Percentiles rank a stretch among this genome's conserved stretches.
Evolutionary conservation across 23 red algal genomes (phyloP).

Genomic region (Agarophyton chilense): DNA sequence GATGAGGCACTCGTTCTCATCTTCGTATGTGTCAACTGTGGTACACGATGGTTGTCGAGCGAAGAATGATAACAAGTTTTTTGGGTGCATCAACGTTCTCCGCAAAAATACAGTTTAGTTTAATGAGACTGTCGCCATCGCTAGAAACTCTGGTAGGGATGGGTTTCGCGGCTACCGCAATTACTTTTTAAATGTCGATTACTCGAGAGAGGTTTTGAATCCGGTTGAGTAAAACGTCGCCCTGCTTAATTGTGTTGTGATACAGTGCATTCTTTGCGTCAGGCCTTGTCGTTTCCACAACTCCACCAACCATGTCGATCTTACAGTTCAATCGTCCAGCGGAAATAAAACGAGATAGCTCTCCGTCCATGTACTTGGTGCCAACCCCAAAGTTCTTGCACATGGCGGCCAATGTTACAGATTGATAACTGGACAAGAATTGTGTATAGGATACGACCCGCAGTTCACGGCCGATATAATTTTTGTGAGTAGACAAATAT

Average conservation of each 20-base stretch:
- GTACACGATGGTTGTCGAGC: constrained; percentile 86
- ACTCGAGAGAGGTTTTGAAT: constrained; percentile 97
- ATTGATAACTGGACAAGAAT: constrained; percentile 91
- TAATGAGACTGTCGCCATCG: background rate
- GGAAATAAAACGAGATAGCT: constrained; percentile 92
- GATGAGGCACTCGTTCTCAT: constrained; percentile 94
- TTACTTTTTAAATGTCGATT: constrained; percentile 79
- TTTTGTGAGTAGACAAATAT: constrained; percentile 69
- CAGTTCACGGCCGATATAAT: constrained; percentile 87
- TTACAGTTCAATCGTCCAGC: constrained; percentile 90
- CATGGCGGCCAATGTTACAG: constrained; percentile 91
- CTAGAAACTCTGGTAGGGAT: background rate
- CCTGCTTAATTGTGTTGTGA: constrained; percentile 88
- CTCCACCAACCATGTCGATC: constrained; percentile 92
- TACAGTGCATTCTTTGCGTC: constrained; percentile 90
- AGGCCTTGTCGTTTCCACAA: constrained; percentile 86
- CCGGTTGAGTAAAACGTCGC: constrained; percentile 93
- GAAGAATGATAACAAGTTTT: constrained; percentile 54
- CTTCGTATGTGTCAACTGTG: constrained; percentile 85
- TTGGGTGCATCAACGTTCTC: background rate
- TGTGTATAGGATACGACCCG: constrained; percentile 91
- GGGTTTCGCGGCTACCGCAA: background rate
- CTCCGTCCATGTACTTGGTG: constrained; percentile 79
- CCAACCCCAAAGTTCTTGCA: constrained; percentile 86
- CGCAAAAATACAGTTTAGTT: background rate